phyloP scores from a whole-genome alignment of 257 asterid species.

The Ligustrum vulgare region DNA sequence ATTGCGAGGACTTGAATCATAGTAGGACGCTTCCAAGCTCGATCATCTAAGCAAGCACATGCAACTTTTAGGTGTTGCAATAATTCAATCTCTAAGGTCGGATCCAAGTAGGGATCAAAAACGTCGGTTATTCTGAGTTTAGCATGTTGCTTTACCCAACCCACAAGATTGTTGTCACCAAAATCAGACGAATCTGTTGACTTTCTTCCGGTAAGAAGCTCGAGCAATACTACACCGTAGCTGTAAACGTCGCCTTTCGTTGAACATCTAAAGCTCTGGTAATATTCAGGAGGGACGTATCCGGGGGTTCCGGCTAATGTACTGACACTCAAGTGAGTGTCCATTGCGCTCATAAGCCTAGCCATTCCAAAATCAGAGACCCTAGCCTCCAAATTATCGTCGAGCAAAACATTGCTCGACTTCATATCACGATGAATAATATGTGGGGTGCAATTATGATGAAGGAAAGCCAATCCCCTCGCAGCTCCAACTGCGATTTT shows the following conservation, averaged over 20 bases:
- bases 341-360: constrained; percentile 77
- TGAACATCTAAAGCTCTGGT: constrained; percentile 85
- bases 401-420: constrained; percentile 91
- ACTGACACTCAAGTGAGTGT: constrained; percentile 89
- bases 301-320: constrained; percentile 96
- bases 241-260: constrained; percentile 92
- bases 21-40: constrained; percentile 80
- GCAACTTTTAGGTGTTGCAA: constrained; percentile 75
- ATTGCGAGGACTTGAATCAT: constrained; percentile 82
- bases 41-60: constrained; percentile 74
- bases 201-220: constrained; percentile 77
- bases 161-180: constrained; percentile 91
- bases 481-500: constrained; percentile 89
- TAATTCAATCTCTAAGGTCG: constrained; percentile 70
- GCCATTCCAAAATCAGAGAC: constrained; percentile 99
- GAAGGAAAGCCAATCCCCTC: constrained; percentile 87
- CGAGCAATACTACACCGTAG: constrained; percentile 85
- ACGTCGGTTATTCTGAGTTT: constrained; percentile 64
- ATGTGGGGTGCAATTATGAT: constrained; percentile 85
- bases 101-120: constrained; percentile 66
- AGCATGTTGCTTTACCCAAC: constrained; percentile 84
- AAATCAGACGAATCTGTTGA: constrained; percentile 89
- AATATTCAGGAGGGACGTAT: constrained; percentile 93
- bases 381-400: constrained; percentile 78
- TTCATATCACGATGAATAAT: constrained; percentile 95